Evolutionary conservation across 2,329 filamentous ascomycete genomes (phyloP).

Genomic region (Aspergillus amoenus): DNA sequence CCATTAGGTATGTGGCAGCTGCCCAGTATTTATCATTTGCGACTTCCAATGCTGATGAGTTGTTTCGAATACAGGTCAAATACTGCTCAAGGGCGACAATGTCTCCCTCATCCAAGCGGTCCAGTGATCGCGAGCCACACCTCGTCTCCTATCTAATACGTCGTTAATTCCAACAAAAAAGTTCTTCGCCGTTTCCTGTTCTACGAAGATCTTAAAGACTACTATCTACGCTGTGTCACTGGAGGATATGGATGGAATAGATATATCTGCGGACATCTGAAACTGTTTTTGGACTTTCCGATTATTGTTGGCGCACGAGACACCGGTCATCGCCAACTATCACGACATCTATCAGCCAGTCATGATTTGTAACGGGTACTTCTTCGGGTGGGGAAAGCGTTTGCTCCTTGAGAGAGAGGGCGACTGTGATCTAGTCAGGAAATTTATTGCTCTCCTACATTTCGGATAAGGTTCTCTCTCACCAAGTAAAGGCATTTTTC

Average conservation of each 20-base stretch:
- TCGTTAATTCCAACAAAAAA: slow-evolving; percentile 7
- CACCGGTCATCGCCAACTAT: slow-evolving; percentile 69
- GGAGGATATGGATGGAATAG: slow-evolving; percentile 21
- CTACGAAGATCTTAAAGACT: slow-evolving; percentile 13
- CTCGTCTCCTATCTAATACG: background rate
- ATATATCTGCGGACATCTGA: slow-evolving; percentile 19
- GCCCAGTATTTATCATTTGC: background rate
- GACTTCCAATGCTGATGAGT: slow-evolving; percentile 12
- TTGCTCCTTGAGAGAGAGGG: slow-evolving; percentile 83
- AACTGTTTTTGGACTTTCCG: slow-evolving; percentile 17
- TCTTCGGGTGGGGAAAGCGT: slow-evolving; percentile 64
- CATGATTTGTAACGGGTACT: slow-evolving; percentile 73
- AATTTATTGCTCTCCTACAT: slow-evolving; percentile 11
- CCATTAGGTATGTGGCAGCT: slow-evolving; percentile 64
- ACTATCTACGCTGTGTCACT: slow-evolving; percentile 19
- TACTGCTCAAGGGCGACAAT: slow-evolving; percentile 84
- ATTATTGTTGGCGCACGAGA: slow-evolving; percentile 32
- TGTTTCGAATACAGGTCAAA: slow-evolving; percentile 62
- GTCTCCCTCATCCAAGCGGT: slow-evolving; percentile 73
- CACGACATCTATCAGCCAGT: slow-evolving; percentile 77
- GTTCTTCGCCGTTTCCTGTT: slow-evolving; percentile 12
- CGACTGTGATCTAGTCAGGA: slow-evolving; percentile 54
- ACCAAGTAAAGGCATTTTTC: slow-evolving; percentile 60
- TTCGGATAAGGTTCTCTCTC: slow-evolving; percentile 29
- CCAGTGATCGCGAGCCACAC: slow-evolving; percentile 26